Evolutionary conservation across 176 grass and related monocot genomes (phyloP).

Genomic region (Cenchrus americanus): DNA sequence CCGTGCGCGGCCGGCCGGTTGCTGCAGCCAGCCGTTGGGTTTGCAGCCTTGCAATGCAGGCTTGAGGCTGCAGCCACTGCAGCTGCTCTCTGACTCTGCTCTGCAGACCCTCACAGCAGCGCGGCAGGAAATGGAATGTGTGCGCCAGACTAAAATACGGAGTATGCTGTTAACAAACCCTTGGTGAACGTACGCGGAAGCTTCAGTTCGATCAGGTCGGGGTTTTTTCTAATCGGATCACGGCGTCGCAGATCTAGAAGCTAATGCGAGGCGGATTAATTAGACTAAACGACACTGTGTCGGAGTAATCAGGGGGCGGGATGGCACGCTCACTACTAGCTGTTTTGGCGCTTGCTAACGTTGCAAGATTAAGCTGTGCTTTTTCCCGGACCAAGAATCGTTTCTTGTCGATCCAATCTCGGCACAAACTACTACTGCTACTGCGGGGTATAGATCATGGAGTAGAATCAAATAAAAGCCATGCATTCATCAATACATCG

Average conservation of each 20-base stretch:
- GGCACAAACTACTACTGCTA: background rate
- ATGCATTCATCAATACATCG: background rate
- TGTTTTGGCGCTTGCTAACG: background rate
- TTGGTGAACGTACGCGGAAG: background rate
- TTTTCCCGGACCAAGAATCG: background rate
- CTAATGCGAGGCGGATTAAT: background rate
- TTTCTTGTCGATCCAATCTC: background rate
- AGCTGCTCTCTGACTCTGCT: background rate
- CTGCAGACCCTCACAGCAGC: background rate
- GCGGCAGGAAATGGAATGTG: conserved; percentile 16
- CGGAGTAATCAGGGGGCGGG: background rate
- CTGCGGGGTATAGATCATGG: no score
- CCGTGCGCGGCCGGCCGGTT: background rate
- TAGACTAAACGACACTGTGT: conserved; percentile 9
- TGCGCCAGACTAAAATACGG: background rate
- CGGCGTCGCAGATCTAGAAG: background rate
- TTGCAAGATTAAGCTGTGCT: background rate
- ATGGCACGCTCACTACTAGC: background rate
- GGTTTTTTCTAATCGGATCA: background rate
- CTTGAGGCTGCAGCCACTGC: background rate
- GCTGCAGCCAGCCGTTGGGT: background rate
- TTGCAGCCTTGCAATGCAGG: background rate
- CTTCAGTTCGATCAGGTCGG: background rate
- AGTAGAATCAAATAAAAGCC: background rate
- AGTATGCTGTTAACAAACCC: background rate